phyloP scores from a whole-genome alignment of 73 alveolate genomes.

The Urostyla sp. region DNA sequence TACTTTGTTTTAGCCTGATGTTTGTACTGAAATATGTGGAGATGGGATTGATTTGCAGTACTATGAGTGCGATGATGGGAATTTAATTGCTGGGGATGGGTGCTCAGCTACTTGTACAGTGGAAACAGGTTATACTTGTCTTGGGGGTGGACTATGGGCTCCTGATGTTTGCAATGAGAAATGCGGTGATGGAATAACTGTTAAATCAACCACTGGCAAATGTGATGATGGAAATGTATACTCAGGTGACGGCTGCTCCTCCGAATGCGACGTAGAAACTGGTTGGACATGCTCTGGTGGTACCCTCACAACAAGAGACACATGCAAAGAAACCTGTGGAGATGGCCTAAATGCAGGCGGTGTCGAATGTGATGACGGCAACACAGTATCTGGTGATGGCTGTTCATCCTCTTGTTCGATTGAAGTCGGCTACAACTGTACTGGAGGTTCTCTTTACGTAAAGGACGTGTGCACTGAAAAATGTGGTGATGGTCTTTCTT shows the following conservation, averaged over 20 bases:
- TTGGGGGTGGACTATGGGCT: slow-evolving; percentile 29
- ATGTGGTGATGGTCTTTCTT: slow-evolving; percentile 37
- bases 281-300: slow-evolving; percentile 56
- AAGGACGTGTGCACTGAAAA: slow-evolving; percentile 29
- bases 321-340: slow-evolving; percentile 33
- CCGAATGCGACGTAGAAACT: slow-evolving; percentile 26
- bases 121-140: slow-evolving; percentile 26
- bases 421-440: slow-evolving; percentile 33
- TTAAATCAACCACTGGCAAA: slow-evolving; percentile 17
- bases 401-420: slow-evolving; percentile 35
- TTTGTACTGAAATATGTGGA: slow-evolving; percentile 43
- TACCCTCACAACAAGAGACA: slow-evolving; percentile 29
- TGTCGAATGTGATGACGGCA: slow-evolving; percentile 35
- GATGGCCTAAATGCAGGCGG: slow-evolving; percentile 49
- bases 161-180: slow-evolving; percentile 27
- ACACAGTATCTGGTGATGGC: slow-evolving; percentile 14
- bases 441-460: slow-evolving; percentile 21
- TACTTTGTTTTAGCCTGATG: neutral
- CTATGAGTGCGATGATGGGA: slow-evolving; percentile 52
- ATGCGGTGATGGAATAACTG: slow-evolving; percentile 35
- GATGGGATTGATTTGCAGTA: slow-evolving; percentile 27
- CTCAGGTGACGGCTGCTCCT: slow-evolving; percentile 35
- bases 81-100: slow-evolving; percentile 31
- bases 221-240: slow-evolving; percentile 52
- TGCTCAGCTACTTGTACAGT: slow-evolving; percentile 41